Conservation (phyloP, 192 early-diverging fungal genomes). For the Backusella circina region DNA sequence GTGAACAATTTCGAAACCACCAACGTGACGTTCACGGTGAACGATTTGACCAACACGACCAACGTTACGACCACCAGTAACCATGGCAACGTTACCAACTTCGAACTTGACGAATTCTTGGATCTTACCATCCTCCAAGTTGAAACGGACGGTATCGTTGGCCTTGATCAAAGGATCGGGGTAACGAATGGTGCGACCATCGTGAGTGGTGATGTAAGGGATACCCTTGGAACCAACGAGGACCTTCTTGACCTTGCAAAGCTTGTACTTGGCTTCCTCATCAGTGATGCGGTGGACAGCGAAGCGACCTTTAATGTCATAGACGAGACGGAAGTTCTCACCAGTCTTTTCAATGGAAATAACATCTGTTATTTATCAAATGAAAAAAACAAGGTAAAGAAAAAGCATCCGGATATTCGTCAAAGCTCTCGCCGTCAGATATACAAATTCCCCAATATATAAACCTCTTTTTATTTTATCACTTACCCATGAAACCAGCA, state of each 20-base stretch:
- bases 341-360: slow-evolving; percentile 94
- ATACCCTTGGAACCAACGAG: slow-evolving; percentile 95
- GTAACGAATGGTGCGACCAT: slow-evolving; percentile 99
- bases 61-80: slow-evolving; percentile 98
- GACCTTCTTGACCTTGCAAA: slow-evolving; percentile 96
- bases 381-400: slow-evolving; percentile 9
- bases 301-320: slow-evolving; percentile 99
- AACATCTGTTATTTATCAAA: slow-evolving; percentile 57
- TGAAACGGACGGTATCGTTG: slow-evolving; percentile 98
- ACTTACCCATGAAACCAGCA: slow-evolving; percentile 95
- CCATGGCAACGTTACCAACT: slow-evolving; percentile 94
- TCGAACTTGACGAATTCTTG: slow-evolving; percentile 96
- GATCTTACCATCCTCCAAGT: slow-evolving; percentile 93
- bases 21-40: slow-evolving; percentile 95
- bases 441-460: slow-evolving; percentile 6
- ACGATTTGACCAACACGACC: slow-evolving; percentile 97
- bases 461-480: background rate
- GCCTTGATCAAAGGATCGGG: slow-evolving; percentile 99
- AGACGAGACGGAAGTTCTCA: slow-evolving; percentile 99
- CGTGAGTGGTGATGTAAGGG: slow-evolving; percentile 97
- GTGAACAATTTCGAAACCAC: slow-evolving; percentile 99
- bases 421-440: slow-evolving; percentile 26
- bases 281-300: slow-evolving; percentile 98
- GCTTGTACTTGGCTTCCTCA: slow-evolving; percentile 99
- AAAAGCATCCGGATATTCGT: slow-evolving; percentile 29